Evolutionary conservation across 352 stramenopile species (phyloP).

Genomic region (Labyrinthula sp.): DNA sequence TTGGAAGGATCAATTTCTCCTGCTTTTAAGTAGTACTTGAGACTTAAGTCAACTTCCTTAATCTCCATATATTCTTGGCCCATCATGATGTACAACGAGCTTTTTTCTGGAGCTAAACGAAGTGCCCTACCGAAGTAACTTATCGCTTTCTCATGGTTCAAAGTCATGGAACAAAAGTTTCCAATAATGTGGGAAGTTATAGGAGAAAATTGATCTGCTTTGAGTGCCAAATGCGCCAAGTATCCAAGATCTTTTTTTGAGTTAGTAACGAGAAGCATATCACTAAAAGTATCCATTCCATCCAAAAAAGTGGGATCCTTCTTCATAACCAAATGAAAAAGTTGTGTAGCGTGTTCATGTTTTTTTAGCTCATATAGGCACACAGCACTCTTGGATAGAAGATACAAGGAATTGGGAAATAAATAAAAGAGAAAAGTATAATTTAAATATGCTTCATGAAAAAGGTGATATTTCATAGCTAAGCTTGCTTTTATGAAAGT

Average conservation of each 20-base stretch:
- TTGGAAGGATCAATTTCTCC: slow-evolving; percentile 71
- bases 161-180: slow-evolving; percentile 63
- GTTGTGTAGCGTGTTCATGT: slow-evolving; percentile 44
- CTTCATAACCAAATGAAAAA: slow-evolving; percentile 42
- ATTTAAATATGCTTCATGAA: too few species aligned
- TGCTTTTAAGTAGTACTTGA: slow-evolving; percentile 81
- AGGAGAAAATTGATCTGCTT: slow-evolving; percentile 63
- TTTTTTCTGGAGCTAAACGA: slow-evolving; percentile 72
- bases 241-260: slow-evolving; percentile 41
- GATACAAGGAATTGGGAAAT: slow-evolving; percentile 34
- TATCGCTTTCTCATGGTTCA: slow-evolving; percentile 81
- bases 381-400: slow-evolving; percentile 36
- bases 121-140: slow-evolving; percentile 85
- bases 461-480: too few species aligned
- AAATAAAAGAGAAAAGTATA: too few species aligned
- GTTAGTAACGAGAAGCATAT: slow-evolving; percentile 60
- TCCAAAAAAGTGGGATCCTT: slow-evolving; percentile 47
- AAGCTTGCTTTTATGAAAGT: too few species aligned
- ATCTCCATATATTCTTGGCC: slow-evolving; percentile 96
- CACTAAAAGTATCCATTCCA: slow-evolving; percentile 53
- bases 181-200: slow-evolving; percentile 93
- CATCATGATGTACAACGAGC: slow-evolving; percentile 89
- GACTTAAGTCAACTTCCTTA: slow-evolving; percentile 85
- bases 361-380: slow-evolving; percentile 49
- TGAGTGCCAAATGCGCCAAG: slow-evolving; percentile 34